These are phyloP conservation scores for Talaromyces rugulosus DNA, from an alignment of 2,329 filamentous ascomycete genomes.

Conservation along the genomic window DNA sequence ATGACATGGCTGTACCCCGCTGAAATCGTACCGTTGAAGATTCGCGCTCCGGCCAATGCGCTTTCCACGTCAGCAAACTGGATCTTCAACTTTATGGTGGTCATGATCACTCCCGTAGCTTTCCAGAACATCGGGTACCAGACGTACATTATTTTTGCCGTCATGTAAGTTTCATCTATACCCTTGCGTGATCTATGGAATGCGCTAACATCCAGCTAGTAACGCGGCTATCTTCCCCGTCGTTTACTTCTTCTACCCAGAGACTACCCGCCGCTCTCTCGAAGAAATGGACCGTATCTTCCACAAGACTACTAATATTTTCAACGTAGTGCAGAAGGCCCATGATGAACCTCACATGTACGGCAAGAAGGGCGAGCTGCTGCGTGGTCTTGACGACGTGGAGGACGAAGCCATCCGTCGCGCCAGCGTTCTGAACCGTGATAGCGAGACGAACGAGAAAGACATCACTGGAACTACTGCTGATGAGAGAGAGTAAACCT, in stretches of 20 bases:
- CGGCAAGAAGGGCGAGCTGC: slow-evolving; percentile 54
- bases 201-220: slow-evolving; percentile 22
- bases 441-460: neutral
- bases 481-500: neutral
- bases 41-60: slow-evolving; percentile 57
- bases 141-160: slow-evolving; percentile 56
- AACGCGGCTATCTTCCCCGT: slow-evolving; percentile 54
- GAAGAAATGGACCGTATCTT: slow-evolving; percentile 70
- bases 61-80: slow-evolving; percentile 59
- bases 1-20: slow-evolving; percentile 61
- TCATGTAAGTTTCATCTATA: slow-evolving; percentile 39
- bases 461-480: slow-evolving; percentile 8
- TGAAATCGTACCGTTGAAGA: slow-evolving; percentile 49
- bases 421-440: neutral
- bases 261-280: slow-evolving; percentile 56
- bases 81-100: slow-evolving; percentile 62
- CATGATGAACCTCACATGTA: slow-evolving; percentile 52
- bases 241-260: slow-evolving; percentile 60
- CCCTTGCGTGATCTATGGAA: neutral
- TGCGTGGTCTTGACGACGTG: slow-evolving; percentile 33
- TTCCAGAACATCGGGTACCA: slow-evolving; percentile 53
- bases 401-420: slow-evolving; percentile 18
- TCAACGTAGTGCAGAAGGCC: slow-evolving; percentile 49
- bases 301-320: slow-evolving; percentile 48
- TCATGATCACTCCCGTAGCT: slow-evolving; percentile 62